These are phyloP conservation scores for Hypoxylon fuscum DNA, from an alignment of 495 filamentous ascomycete species.

Conservation along the genomic window DNA sequence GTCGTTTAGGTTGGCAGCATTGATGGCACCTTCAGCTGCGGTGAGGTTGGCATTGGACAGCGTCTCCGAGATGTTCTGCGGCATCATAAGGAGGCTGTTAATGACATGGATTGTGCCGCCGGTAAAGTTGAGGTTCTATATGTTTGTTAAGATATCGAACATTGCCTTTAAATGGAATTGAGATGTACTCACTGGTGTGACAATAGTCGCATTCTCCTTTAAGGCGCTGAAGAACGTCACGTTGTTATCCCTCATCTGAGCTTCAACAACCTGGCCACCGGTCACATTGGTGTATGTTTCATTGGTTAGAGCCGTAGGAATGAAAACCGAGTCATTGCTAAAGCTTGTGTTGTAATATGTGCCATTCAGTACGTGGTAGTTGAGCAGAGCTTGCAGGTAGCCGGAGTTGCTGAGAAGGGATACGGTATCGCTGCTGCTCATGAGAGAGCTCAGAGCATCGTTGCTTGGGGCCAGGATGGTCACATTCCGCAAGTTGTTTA, in stretches of 20 bases:
- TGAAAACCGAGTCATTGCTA: slow-evolving; percentile 56
- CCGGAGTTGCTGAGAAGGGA: slow-evolving; percentile 45
- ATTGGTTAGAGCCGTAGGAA: slow-evolving; percentile 64
- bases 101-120: slow-evolving; percentile 74
- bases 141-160: background rate
- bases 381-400: slow-evolving; percentile 59
- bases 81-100: slow-evolving; percentile 65
- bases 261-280: slow-evolving; percentile 53
- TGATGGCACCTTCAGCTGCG: slow-evolving; percentile 65
- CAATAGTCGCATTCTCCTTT: slow-evolving; percentile 46
- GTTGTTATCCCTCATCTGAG: slow-evolving; percentile 41
- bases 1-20: slow-evolving; percentile 51
- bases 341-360: slow-evolving; percentile 55
- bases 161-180: background rate
- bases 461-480: slow-evolving; percentile 74
- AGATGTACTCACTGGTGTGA: slow-evolving; percentile 43
- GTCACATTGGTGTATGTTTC: slow-evolving; percentile 56
- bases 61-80: slow-evolving; percentile 60
- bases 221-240: slow-evolving; percentile 53
- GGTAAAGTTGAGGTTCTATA: slow-evolving; percentile 66
- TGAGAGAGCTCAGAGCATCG: slow-evolving; percentile 59
- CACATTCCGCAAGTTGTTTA: slow-evolving; percentile 61
- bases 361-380: slow-evolving; percentile 73
- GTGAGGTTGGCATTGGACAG: slow-evolving; percentile 62
- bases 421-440: slow-evolving; percentile 42